A percentile compares a stretch with the other conserved stretches of the same genome.
Conservation (phyloP, 805 yeast species). For the Wickerhamiella alocasiicola region DNA sequence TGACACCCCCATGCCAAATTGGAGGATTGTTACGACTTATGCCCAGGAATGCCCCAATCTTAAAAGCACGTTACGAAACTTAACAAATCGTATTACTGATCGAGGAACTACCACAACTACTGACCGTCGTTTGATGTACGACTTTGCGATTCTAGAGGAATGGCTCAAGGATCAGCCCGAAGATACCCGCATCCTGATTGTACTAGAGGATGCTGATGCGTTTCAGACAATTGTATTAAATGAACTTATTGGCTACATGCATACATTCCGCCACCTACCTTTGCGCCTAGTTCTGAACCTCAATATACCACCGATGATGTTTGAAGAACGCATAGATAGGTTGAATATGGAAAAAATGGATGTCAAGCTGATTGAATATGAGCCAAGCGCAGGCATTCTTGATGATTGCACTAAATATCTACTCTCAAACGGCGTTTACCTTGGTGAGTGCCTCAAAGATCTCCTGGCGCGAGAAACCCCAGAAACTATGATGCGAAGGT, state of each 20-base stretch:
- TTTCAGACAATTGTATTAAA: slow-evolving; percentile 25
- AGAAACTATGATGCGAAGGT: slow-evolving; percentile 16
- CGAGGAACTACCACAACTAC: slow-evolving; percentile 15
- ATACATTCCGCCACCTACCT: slow-evolving; percentile 26
- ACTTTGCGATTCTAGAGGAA: slow-evolving; percentile 27
- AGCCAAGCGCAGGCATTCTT: slow-evolving; percentile 13
- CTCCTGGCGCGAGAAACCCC: slow-evolving; percentile 7
- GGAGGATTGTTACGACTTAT: slow-evolving; percentile 22
- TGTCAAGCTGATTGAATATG: slow-evolving; percentile 9
- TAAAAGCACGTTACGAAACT: slow-evolving; percentile 24
- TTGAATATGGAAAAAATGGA: slow-evolving; percentile 20
- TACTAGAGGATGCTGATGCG: slow-evolving; percentile 31
- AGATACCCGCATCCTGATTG: slow-evolving; percentile 17
- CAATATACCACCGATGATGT: slow-evolving; percentile 28
- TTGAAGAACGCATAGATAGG: slow-evolving; percentile 27
- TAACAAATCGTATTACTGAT: slow-evolving; percentile 26
- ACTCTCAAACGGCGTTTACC: not conserved
- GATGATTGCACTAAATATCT: slow-evolving; percentile 4
- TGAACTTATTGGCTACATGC: slow-evolving; percentile 25
- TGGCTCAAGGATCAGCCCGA: slow-evolving; percentile 21
- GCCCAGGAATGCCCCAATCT: slow-evolving; percentile 29
- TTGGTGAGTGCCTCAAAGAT: not conserved
- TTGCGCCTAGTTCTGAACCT: slow-evolving; percentile 27
- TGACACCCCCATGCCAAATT: slow-evolving; percentile 6
- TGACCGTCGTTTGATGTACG: slow-evolving; percentile 29